These are phyloP conservation scores for Pseudodiploospora longispora DNA, from an alignment of 2,329 filamentous ascomycete species.

Conservation along the genomic window DNA sequence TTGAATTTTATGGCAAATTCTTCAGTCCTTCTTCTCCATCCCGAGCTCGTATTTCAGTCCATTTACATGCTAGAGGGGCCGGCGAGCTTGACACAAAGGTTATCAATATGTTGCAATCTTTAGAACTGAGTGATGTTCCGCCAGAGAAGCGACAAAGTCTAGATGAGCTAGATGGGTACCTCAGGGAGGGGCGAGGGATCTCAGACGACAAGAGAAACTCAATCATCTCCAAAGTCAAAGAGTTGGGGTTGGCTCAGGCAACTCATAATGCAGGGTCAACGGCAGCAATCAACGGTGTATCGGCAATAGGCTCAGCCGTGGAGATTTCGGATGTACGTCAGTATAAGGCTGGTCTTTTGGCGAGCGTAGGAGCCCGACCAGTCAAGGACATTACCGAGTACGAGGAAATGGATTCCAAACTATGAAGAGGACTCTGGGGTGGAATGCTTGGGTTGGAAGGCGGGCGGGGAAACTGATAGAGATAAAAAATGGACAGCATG, in stretches of 20 bases:
- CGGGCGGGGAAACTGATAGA: slow-evolving; percentile 5
- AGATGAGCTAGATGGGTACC: slow-evolving; percentile 41
- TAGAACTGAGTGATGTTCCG: slow-evolving; percentile 26
- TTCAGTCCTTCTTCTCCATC: slow-evolving; percentile 65
- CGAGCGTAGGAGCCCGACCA: slow-evolving; percentile 65
- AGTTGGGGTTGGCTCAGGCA: slow-evolving; percentile 32
- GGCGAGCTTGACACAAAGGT: slow-evolving; percentile 38
- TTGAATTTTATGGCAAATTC: slow-evolving; percentile 68
- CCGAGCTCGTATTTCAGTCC: slow-evolving; percentile 77
- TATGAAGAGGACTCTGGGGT: slow-evolving; percentile 35
- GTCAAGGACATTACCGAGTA: slow-evolving; percentile 73
- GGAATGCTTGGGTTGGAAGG: slow-evolving; percentile 1
- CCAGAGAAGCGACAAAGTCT: slow-evolving; percentile 41
- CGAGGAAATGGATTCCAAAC: slow-evolving; percentile 76
- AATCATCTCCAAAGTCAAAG: slow-evolving; percentile 37
- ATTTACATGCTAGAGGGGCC: slow-evolving; percentile 66
- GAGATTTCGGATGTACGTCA: slow-evolving; percentile 70
- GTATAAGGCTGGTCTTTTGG: slow-evolving; percentile 69
- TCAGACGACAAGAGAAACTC: slow-evolving; percentile 41
- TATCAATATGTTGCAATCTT: slow-evolving; percentile 28
- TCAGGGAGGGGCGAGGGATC: slow-evolving; percentile 39
- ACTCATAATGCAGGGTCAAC: slow-evolving; percentile 23
- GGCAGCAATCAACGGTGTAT: slow-evolving; percentile 35
- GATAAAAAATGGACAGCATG: slow-evolving; percentile 2
- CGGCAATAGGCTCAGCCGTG: slow-evolving; percentile 29